These are phyloP conservation scores for Candida sp. DNA, from an alignment of 1,139 yeast species.

Conservation along the genomic window DNA sequence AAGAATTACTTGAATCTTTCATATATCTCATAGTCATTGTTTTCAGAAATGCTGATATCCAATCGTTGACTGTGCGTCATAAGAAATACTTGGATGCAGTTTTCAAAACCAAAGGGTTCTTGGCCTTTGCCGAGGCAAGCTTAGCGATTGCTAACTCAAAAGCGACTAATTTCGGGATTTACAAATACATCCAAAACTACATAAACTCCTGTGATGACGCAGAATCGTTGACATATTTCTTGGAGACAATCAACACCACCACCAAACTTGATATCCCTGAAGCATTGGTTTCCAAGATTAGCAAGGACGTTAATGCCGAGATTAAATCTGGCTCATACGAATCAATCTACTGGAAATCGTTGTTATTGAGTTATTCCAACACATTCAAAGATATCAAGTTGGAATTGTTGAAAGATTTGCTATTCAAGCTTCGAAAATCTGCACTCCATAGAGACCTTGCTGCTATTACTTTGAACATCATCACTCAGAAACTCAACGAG, in stretches of 20 bases:
- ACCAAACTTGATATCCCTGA: conserved; percentile 6
- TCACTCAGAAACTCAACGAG: conserved; percentile 6
- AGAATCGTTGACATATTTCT: conserved; percentile 45
- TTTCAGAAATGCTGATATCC: conserved; percentile 64
- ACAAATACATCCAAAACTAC: conserved; percentile 52
- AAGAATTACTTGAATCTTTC: conserved; percentile 31
- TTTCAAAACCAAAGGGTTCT: conserved; percentile 39
- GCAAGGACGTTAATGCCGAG: conserved; percentile 3
- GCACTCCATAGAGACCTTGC: conserved; percentile 11
- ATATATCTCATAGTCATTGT: conserved; percentile 49
- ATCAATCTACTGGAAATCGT: conserved; percentile 15
- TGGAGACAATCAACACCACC: conserved; percentile 26
- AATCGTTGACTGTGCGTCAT: conserved; percentile 52
- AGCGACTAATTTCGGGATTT: conserved; percentile 48
- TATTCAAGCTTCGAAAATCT: conserved; percentile 9
- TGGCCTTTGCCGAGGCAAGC: conserved; percentile 54
- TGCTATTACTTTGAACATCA: conserved; percentile 7
- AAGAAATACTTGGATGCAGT: conserved; percentile 41
- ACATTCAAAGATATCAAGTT: conserved; percentile 6
- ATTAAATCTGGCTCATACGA: conserved; percentile 1
- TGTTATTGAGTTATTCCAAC: conserved; percentile 9
- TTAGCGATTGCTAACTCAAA: conserved; percentile 48
- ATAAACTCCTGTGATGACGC: conserved; percentile 33
- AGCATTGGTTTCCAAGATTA: not conserved
- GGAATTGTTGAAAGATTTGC: conserved; percentile 14